Evolutionary conservation across 31 red algal genomes (phyloP).

Genomic region (Odonthalia washingtoniensis): DNA sequence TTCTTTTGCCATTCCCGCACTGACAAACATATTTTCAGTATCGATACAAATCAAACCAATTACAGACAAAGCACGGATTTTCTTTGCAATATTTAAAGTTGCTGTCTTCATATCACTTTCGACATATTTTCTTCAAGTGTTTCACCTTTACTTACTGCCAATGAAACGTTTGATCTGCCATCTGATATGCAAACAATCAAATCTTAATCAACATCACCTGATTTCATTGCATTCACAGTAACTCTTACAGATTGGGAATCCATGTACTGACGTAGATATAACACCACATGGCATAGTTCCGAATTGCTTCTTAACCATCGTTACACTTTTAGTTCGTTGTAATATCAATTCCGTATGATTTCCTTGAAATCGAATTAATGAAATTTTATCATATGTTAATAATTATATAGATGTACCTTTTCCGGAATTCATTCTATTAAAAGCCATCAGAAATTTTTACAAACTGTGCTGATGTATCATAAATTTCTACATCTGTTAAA

Average conservation of each 20-base stretch:
- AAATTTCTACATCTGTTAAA: neutral
- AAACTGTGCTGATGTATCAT: slow-evolving; percentile 83
- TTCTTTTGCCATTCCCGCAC: slow-evolving; percentile 90
- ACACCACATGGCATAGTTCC: slow-evolving; percentile 97
- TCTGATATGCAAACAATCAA: slow-evolving; percentile 92
- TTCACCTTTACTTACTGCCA: slow-evolving; percentile 77
- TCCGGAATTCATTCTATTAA: slow-evolving; percentile 96
- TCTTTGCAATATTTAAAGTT: slow-evolving; percentile 78
- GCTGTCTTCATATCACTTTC: slow-evolving; percentile 94
- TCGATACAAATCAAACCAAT: slow-evolving; percentile 87
- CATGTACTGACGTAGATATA: slow-evolving; percentile 90
- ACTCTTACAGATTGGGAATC: slow-evolving; percentile 71
- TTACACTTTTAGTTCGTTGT: slow-evolving; percentile 90
- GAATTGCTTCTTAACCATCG: slow-evolving; percentile 89
- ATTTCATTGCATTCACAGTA: slow-evolving; percentile 80
- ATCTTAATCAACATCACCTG: slow-evolving; percentile 85
- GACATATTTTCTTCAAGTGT: slow-evolving; percentile 77
- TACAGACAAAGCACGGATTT: slow-evolving; percentile 74
- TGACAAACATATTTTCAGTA: slow-evolving; percentile 97
- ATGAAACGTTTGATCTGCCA: slow-evolving; percentile 91
- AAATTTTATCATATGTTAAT: slow-evolving; percentile 84
- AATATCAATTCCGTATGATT: slow-evolving; percentile 87
- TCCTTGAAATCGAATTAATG: slow-evolving; percentile 94
- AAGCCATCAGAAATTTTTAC: slow-evolving; percentile 96
- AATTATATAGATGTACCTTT: slow-evolving; percentile 94